phyloP scores from a whole-genome alignment of 768 basidiomycete genomes.

The Boletus barrowsii region DNA sequence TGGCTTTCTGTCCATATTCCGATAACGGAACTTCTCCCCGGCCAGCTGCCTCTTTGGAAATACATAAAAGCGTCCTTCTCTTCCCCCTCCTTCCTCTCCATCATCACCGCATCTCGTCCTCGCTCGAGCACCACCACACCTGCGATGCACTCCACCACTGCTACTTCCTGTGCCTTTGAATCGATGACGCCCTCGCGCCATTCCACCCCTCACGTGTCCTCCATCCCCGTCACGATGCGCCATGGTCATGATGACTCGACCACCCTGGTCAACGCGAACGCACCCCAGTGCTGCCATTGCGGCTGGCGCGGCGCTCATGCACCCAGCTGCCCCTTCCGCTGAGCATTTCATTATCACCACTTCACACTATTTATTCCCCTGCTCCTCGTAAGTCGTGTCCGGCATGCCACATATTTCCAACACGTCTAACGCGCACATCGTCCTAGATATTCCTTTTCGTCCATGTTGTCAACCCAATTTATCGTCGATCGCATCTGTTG shows the following conservation, averaged over 20 bases:
- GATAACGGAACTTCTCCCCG: conserved; percentile 36
- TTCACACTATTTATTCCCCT: conserved; percentile 28
- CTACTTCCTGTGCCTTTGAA: conserved; percentile 8
- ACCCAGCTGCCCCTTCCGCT: conserved; percentile 65
- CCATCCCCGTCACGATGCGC: conserved; percentile 25
- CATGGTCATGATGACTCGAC: conserved; percentile 25
- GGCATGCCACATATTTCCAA: neutral
- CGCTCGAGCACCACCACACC: too few species aligned
- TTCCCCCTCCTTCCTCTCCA: neutral
- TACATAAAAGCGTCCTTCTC: conserved; percentile 25
- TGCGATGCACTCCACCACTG: conserved; percentile 20
- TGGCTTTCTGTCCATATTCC: conserved; percentile 32
- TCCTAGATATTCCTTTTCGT: conserved; percentile 15
- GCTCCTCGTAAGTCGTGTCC: conserved; percentile 18
- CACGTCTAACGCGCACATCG: neutral
- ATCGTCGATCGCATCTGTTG: conserved; percentile 32
- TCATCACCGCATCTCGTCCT: neutral
- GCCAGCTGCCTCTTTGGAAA: conserved; percentile 25
- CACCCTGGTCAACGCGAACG: conserved; percentile 45
- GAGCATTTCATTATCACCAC: conserved; percentile 21
- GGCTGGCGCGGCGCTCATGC: conserved; percentile 62
- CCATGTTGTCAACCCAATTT: conserved; percentile 31
- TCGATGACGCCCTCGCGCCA: neutral
- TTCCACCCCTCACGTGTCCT: neutral
- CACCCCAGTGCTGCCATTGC: conserved; percentile 79